phyloP scores from a whole-genome alignment of 768 basidiomycete genomes.

The Leccinum aurantiacum region DNA sequence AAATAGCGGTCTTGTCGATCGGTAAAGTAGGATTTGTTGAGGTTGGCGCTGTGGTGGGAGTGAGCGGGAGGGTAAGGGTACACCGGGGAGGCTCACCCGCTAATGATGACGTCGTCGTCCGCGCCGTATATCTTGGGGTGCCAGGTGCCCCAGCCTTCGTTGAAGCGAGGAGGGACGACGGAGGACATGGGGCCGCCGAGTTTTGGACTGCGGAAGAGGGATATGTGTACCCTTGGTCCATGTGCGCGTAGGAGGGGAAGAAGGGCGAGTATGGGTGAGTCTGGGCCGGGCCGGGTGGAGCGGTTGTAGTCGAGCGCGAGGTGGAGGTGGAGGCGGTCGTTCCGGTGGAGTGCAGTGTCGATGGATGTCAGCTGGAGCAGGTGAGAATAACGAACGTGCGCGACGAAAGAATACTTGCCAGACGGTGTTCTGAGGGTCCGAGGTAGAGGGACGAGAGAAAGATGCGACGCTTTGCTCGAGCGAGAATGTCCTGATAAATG shows the following conservation, averaged over 20 bases:
- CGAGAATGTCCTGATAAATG: conserved; percentile 63
- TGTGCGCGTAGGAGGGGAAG: conserved; percentile 72
- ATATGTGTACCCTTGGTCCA: conserved; percentile 70
- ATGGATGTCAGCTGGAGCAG: conserved; percentile 68
- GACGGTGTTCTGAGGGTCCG: conserved; percentile 71
- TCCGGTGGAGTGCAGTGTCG: conserved; percentile 53
- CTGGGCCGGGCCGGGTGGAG: conserved; percentile 69
- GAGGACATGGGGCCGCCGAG: conserved; percentile 71
- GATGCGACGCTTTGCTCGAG: conserved; percentile 72
- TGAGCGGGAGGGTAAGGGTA: conserved; percentile 4
- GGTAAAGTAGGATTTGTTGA: conserved; percentile 91
- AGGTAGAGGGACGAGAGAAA: conserved; percentile 92
- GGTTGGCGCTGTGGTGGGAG: conserved; percentile 68
- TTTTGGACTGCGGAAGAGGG: conserved; percentile 86
- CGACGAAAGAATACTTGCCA: conserved; percentile 53
- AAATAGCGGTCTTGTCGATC: conserved; percentile 95
- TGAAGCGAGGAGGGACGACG: conserved; percentile 87
- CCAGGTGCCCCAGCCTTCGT: conserved; percentile 99
- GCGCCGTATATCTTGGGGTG: conserved; percentile 95
- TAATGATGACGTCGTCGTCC: conserved; percentile 90
- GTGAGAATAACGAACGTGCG: background rate
- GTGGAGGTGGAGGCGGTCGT: conserved; percentile 62
- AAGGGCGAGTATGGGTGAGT: conserved; percentile 66
- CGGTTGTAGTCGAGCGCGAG: conserved; percentile 82
- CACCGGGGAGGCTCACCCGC: conserved; percentile 60